These are phyloP conservation scores for Podosphaera xanthii DNA, from an alignment of 2,329 filamentous ascomycete genomes.

Conservation along the genomic window DNA sequence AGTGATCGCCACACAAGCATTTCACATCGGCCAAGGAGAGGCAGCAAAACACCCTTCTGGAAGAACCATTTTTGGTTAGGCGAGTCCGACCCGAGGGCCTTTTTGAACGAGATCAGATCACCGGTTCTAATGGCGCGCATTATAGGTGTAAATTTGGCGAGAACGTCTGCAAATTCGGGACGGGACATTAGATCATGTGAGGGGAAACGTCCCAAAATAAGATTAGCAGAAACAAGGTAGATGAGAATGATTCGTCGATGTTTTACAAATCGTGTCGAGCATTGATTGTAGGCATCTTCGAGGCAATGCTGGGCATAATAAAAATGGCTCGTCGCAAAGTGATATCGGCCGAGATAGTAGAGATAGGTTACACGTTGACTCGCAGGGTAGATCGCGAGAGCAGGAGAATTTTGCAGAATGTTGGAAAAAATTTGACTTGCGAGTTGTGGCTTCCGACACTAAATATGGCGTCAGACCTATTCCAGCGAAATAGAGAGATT, in stretches of 20 bases:
- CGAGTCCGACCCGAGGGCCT: constrained; percentile 32
- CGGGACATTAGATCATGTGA: constrained; percentile 39
- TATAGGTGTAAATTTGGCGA: constrained; percentile 48
- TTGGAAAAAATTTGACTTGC: constrained; percentile 79
- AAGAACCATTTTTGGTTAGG: constrained; percentile 50
- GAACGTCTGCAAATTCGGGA: constrained; percentile 44
- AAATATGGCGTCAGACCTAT: constrained; percentile 2
- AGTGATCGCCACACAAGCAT: constrained; percentile 69
- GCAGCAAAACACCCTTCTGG: constrained; percentile 49
- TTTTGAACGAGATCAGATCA: constrained; percentile 50
- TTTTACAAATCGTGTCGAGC: constrained; percentile 45
- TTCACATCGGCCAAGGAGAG: constrained; percentile 54
- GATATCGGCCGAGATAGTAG: constrained; percentile 81
- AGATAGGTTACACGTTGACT: constrained; percentile 78
- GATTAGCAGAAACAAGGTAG: constrained; percentile 61
- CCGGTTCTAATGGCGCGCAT: constrained; percentile 49
- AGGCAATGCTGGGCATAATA: constrained; percentile 52
- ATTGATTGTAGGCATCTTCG: constrained; percentile 60
- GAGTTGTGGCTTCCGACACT: constrained; percentile 62
- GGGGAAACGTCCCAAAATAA: constrained; percentile 69
- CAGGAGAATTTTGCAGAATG: constrained; percentile 63
- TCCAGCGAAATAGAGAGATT: constrained; percentile 1
- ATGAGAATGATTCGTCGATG: constrained; percentile 65
- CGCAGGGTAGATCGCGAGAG: constrained; percentile 60
- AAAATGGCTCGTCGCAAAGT: constrained; percentile 69